Conservation (phyloP, 805 yeast species). For the Suhomyces vadensis region DNA sequence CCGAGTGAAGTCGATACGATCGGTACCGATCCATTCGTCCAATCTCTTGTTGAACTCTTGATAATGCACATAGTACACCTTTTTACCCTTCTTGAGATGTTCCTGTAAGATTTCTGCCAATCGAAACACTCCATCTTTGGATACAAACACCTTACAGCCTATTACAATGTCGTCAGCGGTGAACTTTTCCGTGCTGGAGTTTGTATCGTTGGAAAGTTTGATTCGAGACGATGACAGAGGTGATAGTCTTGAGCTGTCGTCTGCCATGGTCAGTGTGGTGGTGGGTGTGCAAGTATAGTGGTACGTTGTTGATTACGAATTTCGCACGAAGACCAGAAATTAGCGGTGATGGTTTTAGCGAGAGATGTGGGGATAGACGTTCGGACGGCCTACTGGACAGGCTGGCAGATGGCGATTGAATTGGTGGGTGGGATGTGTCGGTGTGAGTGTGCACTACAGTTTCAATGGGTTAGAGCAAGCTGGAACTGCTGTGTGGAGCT, state of each 20-base stretch:
- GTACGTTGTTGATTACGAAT: not conserved
- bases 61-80: slow-evolving; percentile 89
- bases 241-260: slow-evolving; percentile 9
- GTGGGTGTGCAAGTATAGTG: not conserved
- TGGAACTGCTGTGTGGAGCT: no score
- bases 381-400: no score
- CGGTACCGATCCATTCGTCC: slow-evolving; percentile 88
- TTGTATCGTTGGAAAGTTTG: slow-evolving; percentile 11
- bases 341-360: no score
- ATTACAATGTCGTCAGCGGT: slow-evolving; percentile 53
- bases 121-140: slow-evolving; percentile 77
- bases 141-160: slow-evolving; percentile 82
- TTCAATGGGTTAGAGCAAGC: no score
- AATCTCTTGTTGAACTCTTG: slow-evolving; percentile 92
- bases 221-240: slow-evolving; percentile 15
- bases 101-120: slow-evolving; percentile 83
- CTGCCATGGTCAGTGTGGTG: slow-evolving; percentile 12
- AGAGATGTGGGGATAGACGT: no score
- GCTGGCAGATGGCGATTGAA: no score
- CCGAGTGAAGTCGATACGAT: slow-evolving; percentile 68
- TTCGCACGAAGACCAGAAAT: not conserved
- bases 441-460: no score
- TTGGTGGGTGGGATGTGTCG: no score
- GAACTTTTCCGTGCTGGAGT: slow-evolving; percentile 17
- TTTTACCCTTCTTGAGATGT: slow-evolving; percentile 71